A percentile compares a stretch with the other conserved stretches of the same genome.
These are phyloP conservation scores for Fusarium sp. DNA, from an alignment of 2,329 filamentous ascomycete genomes.

Conservation along the genomic window DNA sequence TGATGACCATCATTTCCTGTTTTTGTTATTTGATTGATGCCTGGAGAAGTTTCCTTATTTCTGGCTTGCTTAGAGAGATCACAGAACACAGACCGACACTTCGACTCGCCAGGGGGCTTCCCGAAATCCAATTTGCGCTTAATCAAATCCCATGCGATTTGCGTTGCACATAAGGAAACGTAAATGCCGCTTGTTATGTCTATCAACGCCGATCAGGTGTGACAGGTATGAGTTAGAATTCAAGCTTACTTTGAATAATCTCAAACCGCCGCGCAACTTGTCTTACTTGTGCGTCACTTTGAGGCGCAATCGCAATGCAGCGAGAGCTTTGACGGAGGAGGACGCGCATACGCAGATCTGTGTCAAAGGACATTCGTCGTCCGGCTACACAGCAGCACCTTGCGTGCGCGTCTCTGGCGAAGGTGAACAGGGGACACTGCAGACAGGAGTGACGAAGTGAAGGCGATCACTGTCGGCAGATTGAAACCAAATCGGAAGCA, in stretches of 20 bases:
- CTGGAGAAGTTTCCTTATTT: neutral
- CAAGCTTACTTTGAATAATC: slow-evolving; percentile 43
- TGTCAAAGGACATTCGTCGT: slow-evolving; percentile 3
- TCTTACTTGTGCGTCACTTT: slow-evolving; percentile 29
- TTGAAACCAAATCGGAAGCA: slow-evolving; percentile 2
- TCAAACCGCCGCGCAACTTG: slow-evolving; percentile 40
- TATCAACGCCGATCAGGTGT: slow-evolving; percentile 30
- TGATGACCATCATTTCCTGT: slow-evolving; percentile 13
- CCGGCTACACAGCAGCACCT: slow-evolving; percentile 15
- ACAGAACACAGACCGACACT: slow-evolving; percentile 23
- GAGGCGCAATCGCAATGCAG: slow-evolving; percentile 16
- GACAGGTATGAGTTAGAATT: slow-evolving; percentile 36
- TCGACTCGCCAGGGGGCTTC: slow-evolving; percentile 12
- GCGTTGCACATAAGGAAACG: slow-evolving; percentile 13
- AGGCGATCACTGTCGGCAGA: neutral
- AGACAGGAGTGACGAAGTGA: slow-evolving; percentile 6
- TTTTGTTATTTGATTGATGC: neutral
- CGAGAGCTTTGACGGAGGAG: neutral
- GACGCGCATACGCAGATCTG: slow-evolving; percentile 14
- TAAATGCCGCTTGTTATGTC: slow-evolving; percentile 25
- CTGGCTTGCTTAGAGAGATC: neutral
- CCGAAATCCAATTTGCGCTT: slow-evolving; percentile 16
- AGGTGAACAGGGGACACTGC: neutral
- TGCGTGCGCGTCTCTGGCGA: slow-evolving; percentile 12
- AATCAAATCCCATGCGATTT: slow-evolving; percentile 24